These are phyloP conservation scores for Cylindrodendrum hubeiense DNA, from an alignment of 2,329 filamentous ascomycete genomes.

Conservation along the genomic window DNA sequence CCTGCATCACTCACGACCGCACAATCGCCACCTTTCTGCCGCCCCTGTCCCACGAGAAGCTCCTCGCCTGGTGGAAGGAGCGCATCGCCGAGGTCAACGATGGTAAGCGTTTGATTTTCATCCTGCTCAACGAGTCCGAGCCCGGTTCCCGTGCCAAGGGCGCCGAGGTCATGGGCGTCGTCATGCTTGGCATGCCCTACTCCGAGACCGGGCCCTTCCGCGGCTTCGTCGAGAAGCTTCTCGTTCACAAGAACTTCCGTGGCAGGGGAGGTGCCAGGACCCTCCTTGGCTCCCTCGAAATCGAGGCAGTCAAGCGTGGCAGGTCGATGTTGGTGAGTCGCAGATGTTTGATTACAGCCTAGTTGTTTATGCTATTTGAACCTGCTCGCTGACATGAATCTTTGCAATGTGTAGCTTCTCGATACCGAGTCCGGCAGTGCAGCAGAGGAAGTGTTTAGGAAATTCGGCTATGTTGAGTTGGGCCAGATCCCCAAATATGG, in stretches of 20 bases:
- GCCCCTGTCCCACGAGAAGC: conserved; percentile 67
- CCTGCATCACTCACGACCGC: conserved; percentile 69
- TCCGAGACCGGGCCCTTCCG: conserved; percentile 69
- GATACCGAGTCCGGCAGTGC: conserved; percentile 65
- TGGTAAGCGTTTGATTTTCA: conserved; percentile 63
- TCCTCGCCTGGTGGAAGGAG: conserved; percentile 69
- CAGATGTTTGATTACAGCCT: neutral
- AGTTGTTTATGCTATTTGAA: neutral
- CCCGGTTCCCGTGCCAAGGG: conserved; percentile 52
- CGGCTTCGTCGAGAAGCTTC: conserved; percentile 67
- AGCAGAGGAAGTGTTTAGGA: conserved; percentile 66
- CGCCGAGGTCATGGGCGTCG: conserved; percentile 65
- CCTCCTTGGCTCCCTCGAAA: conserved; percentile 67
- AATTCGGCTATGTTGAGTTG: conserved; percentile 67
- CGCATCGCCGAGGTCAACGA: conserved; percentile 60
- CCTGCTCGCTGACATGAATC: neutral
- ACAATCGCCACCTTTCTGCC: conserved; percentile 70
- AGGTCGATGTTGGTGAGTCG: conserved; percentile 65
- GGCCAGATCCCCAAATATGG: conserved; percentile 68
- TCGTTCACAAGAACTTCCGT: conserved; percentile 66
- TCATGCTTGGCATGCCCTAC: conserved; percentile 64
- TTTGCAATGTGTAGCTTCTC: conserved; percentile 54
- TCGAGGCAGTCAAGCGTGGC: conserved; percentile 61
- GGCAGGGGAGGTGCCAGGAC: conserved; percentile 63
- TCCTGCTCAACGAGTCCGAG: conserved; percentile 59